phyloP scores from a whole-genome alignment of 2,329 filamentous ascomycete species.

The Emmonsiellopsis sp. region DNA sequence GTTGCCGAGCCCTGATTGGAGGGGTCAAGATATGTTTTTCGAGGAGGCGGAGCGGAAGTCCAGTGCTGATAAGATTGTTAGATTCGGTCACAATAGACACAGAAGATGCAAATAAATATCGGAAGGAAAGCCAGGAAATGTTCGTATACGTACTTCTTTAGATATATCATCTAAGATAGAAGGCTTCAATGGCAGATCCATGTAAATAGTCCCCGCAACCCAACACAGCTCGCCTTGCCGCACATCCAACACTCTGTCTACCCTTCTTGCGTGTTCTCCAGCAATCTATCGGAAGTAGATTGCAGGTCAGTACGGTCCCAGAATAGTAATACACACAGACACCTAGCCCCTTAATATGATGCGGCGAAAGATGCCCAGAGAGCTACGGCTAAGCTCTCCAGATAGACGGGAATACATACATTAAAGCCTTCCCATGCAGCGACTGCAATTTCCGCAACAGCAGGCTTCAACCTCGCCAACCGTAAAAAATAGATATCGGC shows the following conservation, averaged over 20 bases:
- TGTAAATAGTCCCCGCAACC: constrained; percentile 89
- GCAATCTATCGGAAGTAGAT: constrained; percentile 46
- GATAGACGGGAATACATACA: constrained; percentile 26
- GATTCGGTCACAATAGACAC: background rate
- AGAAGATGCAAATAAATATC: background rate
- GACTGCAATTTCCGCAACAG: constrained; percentile 63
- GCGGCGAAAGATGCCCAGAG: too few relatives aligned
- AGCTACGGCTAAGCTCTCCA: too few relatives aligned
- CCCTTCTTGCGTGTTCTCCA: constrained; percentile 62
- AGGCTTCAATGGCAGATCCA: constrained; percentile 94
- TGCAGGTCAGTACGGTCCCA: background rate
- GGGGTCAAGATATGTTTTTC: constrained; percentile 63
- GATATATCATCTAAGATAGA: constrained; percentile 92
- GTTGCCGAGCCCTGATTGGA: constrained; percentile 40
- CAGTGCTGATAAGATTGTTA: constrained; percentile 53
- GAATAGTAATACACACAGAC: background rate
- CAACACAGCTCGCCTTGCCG: constrained; percentile 92
- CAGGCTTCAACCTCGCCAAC: constrained; percentile 75
- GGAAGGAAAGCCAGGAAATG: background rate
- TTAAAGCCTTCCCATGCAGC: constrained; percentile 68
- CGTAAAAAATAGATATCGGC: constrained; percentile 96
- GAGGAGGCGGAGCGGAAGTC: constrained; percentile 70
- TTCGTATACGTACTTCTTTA: constrained; percentile 59
- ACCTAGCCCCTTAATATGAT: background rate
- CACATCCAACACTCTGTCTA: constrained; percentile 88